Evolutionary conservation across 108 stramenopile species (phyloP).

Genomic region (Cyclostephanos invisitatus): DNA sequence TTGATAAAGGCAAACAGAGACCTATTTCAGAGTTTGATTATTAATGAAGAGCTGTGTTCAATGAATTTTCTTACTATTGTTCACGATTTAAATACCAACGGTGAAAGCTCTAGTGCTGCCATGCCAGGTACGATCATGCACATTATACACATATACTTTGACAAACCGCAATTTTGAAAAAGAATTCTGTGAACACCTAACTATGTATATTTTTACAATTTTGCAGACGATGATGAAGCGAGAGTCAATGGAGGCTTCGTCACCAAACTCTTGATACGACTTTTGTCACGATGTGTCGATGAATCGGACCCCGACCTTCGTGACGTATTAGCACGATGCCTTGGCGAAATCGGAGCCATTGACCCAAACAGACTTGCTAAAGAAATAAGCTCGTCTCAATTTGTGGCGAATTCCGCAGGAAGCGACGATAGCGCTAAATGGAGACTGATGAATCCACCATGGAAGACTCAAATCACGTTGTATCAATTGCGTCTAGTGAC

Average conservation of each 20-base stretch:
- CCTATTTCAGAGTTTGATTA: slow-evolving; percentile 63
- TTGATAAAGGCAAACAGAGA: slow-evolving; percentile 73
- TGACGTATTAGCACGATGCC: slow-evolving; percentile 63
- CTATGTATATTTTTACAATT: neutral
- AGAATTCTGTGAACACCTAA: neutral
- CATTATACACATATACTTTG: slow-evolving; percentile 2
- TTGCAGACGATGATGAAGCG: slow-evolving; percentile 16
- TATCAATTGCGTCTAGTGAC: slow-evolving; percentile 82
- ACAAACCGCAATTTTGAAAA: neutral
- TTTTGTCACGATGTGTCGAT: slow-evolving; percentile 64
- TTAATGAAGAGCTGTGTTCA: slow-evolving; percentile 64
- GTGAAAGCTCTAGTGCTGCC: neutral
- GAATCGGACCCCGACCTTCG: slow-evolving; percentile 64
- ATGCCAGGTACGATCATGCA: slow-evolving; percentile 17
- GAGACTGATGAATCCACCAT: slow-evolving; percentile 76
- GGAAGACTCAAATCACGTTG: slow-evolving; percentile 62
- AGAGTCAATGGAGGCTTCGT: slow-evolving; percentile 51
- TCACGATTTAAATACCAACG: slow-evolving; percentile 25
- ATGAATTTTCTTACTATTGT: slow-evolving; percentile 74
- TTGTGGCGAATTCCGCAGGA: slow-evolving; percentile 10
- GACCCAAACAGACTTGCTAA: slow-evolving; percentile 62
- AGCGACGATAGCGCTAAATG: slow-evolving; percentile 46
- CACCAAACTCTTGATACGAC: slow-evolving; percentile 61
- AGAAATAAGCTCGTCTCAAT: slow-evolving; percentile 43
- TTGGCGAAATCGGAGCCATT: slow-evolving; percentile 88